Percentiles rank a stretch among this genome's conserved stretches.
These are phyloP conservation scores for Lunularia cruciata DNA, from an alignment of 225 moss, liverwort and hornwort genomes.

Conservation along the genomic window DNA sequence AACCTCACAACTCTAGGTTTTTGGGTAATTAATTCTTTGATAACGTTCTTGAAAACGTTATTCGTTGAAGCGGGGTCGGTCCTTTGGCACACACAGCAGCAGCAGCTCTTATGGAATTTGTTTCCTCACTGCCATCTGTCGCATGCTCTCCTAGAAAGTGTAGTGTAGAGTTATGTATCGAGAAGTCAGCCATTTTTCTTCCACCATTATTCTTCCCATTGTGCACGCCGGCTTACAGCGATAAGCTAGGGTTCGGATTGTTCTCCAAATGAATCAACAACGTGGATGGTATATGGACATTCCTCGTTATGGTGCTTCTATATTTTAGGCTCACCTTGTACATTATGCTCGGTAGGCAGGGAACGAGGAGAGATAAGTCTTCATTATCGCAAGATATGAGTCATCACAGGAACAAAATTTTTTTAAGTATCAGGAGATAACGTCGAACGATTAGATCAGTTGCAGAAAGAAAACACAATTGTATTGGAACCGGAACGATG, in stretches of 20 bases:
- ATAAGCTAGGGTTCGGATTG: not conserved
- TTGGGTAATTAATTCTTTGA: conserved; percentile 21
- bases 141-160: conserved; percentile 10
- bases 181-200: not conserved
- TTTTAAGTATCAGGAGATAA: not conserved
- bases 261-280: not conserved
- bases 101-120: not conserved
- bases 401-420: conserved; percentile 1
- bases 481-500: not conserved
- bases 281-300: not conserved
- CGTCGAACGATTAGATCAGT: conserved; percentile 1
- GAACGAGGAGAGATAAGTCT: not conserved
- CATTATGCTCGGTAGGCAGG: conserved; percentile 8
- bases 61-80: conserved; percentile 11
- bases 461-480: conserved; percentile 4
- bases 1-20: conserved; percentile 17
- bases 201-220: not conserved
- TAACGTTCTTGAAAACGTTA: conserved; percentile 13
- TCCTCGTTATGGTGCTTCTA: not conserved
- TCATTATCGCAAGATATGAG: not conserved
- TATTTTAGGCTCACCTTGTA: conserved; percentile 16
- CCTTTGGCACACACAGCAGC: conserved; percentile 7
- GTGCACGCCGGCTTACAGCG: not conserved
- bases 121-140: conserved; percentile 5
- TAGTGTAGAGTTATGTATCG: not conserved